A percentile compares a stretch with the other conserved stretches of the same genome.
Conservation (phyloP, 176 grass and related monocot species). For the Chrysopogon serrulatus region DNA sequence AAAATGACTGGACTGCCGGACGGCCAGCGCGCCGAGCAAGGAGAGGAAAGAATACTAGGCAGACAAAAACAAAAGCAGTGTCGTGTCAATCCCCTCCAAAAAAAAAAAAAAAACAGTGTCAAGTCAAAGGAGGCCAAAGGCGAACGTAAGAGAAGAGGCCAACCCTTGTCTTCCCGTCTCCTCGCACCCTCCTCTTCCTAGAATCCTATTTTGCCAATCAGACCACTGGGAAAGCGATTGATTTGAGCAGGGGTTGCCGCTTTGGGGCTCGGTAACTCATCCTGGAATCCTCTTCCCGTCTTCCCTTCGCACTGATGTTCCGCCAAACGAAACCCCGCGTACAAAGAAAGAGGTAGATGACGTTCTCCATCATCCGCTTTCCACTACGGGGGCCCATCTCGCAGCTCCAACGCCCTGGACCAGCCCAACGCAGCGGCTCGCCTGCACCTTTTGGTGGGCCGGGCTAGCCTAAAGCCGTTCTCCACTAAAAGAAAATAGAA, state of each 20-base stretch:
- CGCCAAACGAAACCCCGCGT: slow-evolving; percentile 56
- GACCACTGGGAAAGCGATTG: background rate
- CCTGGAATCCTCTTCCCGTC: no score
- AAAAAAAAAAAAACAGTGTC: no score
- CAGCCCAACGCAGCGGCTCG: no score
- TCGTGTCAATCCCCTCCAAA: no score
- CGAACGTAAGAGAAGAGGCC: background rate
- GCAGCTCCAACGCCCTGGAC: no score
- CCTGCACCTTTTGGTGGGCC: no score
- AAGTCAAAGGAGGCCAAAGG: slow-evolving; percentile 2
- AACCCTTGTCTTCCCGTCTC: background rate
- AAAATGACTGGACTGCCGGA: background rate
- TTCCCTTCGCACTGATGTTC: slow-evolving; percentile 84
- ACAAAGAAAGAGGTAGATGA: slow-evolving; percentile 64
- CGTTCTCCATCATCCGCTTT: no score
- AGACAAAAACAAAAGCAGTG: background rate
- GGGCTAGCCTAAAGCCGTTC: no score
- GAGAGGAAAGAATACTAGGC: background rate
- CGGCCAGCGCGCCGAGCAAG: slow-evolving; percentile 4
- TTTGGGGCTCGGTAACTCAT: slow-evolving; percentile 75
- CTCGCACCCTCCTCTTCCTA: background rate
- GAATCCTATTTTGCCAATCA: background rate
- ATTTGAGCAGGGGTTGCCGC: slow-evolving; percentile 63
- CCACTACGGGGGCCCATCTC: no score
- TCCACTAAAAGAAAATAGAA: no score